Conservation (phyloP, 257 asterid species). For the Thymus mandschuricus region DNA sequence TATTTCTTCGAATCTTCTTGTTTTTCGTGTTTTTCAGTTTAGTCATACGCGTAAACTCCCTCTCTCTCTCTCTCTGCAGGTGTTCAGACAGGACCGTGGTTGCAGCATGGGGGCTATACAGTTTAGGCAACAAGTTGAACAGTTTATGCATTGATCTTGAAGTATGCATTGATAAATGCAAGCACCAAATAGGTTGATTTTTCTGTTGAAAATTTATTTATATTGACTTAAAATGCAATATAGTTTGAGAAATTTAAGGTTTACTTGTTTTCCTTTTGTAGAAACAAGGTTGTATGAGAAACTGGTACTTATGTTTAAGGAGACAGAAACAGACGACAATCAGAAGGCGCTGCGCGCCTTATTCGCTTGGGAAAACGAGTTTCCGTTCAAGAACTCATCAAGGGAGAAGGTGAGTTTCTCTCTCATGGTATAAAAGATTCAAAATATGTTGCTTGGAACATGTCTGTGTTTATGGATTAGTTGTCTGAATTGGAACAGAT, state of each 20-base stretch:
- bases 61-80: constrained; percentile 42
- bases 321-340: constrained; percentile 47
- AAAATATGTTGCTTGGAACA: background rate
- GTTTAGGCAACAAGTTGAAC: constrained; percentile 52
- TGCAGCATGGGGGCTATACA: constrained; percentile 57
- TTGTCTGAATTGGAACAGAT: constrained; percentile 43
- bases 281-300: constrained; percentile 53
- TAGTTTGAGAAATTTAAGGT: constrained; percentile 14
- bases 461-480: background rate
- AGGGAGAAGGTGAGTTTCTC: constrained; percentile 44
- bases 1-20: background rate
- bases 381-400: constrained; percentile 52
- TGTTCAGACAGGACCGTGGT: constrained; percentile 40
- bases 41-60: constrained; percentile 24
- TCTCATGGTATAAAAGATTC: background rate
- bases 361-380: constrained; percentile 46
- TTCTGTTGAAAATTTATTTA: background rate
- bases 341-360: constrained; percentile 55
- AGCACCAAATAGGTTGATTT: constrained; percentile 55
- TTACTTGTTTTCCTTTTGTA: constrained; percentile 29
- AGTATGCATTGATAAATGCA: constrained; percentile 44
- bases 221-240: background rate
- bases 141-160: constrained; percentile 45
- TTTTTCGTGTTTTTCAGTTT: background rate
- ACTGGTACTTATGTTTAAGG: constrained; percentile 45